A percentile compares a stretch with the other conserved stretches of the same genome.
phyloP scores from a whole-genome alignment of 164 flowering plant genomes.

The Aristolochia fimbriata region DNA sequence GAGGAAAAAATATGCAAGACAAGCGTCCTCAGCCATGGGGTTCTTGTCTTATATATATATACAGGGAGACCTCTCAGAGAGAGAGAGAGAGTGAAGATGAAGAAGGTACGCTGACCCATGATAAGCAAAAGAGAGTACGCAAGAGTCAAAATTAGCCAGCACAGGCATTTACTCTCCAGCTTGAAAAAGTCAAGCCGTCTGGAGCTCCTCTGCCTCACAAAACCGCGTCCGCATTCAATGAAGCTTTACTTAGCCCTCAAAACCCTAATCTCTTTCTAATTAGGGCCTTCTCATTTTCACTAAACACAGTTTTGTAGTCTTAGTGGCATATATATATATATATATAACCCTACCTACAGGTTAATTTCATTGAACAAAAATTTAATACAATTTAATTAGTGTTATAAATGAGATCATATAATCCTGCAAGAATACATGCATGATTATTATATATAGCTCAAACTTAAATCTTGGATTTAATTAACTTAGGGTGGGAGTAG shows the following conservation, averaged over 20 bases:
- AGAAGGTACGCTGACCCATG: constrained; percentile 17
- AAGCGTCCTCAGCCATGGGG: constrained; percentile 7
- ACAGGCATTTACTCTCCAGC: constrained; percentile 22
- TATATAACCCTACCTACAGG: no score
- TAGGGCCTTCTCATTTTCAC: no score
- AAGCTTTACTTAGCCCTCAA: background rate
- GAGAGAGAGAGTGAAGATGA: no score
- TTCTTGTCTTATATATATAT: constrained; percentile 2
- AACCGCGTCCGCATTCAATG: constrained; percentile 56
- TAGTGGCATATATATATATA: no score
- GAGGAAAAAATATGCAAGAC: background rate
- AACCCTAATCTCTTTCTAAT: constrained; percentile 4
- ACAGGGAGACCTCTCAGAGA: constrained; percentile 9
- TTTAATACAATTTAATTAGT: no score
- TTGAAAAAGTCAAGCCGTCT: constrained; percentile 29
- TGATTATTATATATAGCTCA: no score
- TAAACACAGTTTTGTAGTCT: no score
- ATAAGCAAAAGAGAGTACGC: background rate
- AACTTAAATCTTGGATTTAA: no score
- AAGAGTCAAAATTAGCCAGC: constrained; percentile 28
- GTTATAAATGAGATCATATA: no score
- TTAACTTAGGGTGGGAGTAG: no score
- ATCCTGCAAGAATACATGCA: no score
- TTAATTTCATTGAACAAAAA: no score
- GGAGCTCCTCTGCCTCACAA: constrained; percentile 24